Percentiles rank a stretch among this genome's conserved stretches.
phyloP scores from a whole-genome alignment of 306 rosid species.

The Gillenia trifoliata region DNA sequence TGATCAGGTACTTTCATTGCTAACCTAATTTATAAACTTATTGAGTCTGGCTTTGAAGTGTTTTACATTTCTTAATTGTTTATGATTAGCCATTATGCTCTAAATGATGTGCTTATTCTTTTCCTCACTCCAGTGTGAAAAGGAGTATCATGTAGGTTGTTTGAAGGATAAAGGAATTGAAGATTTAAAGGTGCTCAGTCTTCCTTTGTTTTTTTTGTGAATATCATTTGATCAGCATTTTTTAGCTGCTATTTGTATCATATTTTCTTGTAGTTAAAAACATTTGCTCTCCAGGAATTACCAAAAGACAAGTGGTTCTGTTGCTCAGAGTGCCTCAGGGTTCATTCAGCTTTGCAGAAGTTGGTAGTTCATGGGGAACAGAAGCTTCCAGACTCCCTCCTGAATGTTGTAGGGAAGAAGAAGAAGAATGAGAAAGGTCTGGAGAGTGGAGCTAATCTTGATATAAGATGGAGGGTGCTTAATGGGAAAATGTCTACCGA shows the following conservation, averaged over 20 bases:
- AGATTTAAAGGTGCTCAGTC: constrained; percentile 47
- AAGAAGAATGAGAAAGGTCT: constrained; percentile 39
- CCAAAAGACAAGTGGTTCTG: constrained; percentile 81
- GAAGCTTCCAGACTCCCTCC: constrained; percentile 45
- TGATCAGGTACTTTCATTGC: constrained; percentile 60
- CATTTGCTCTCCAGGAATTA: constrained; percentile 45
- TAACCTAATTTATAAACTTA: background rate
- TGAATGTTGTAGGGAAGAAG: constrained; percentile 45
- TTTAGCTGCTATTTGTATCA: background rate
- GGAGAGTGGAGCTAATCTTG: constrained; percentile 25
- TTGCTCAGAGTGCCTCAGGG: constrained; percentile 37
- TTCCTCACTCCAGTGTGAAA: constrained; percentile 57
- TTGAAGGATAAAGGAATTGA: constrained; percentile 58
- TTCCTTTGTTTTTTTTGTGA: background rate
- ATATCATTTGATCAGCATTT: background rate
- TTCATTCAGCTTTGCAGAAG: constrained; percentile 41
- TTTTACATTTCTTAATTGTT: background rate
- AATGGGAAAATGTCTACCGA: constrained; percentile 44
- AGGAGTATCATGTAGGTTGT: constrained; percentile 76
- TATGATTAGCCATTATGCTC: background rate
- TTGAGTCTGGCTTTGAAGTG: constrained; percentile 7
- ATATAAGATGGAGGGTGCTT: constrained; percentile 72
- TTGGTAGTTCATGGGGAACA: constrained; percentile 46
- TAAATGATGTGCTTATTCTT: background rate
- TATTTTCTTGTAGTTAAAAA: background rate